Percentiles rank a stretch among this genome's conserved stretches.
These are phyloP conservation scores for Candida smagusa DNA, from an alignment of 1,139 yeast species.

Conservation along the genomic window DNA sequence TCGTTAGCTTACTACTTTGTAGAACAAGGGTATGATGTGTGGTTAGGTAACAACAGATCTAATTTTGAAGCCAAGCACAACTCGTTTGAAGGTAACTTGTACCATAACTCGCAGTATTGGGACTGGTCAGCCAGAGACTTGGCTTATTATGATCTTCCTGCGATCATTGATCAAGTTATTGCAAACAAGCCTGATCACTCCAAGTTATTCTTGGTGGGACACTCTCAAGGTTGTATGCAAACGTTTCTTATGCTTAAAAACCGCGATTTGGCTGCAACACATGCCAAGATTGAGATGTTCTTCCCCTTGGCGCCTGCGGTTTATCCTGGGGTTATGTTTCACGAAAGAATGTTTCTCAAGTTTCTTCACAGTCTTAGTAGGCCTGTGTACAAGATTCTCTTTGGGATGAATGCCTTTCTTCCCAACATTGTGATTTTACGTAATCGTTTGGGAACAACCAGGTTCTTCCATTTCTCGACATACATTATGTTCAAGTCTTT, in stretches of 20 bases:
- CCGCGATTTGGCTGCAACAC: constrained; percentile 27
- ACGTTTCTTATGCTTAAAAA: constrained; percentile 56
- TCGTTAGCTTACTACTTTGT: constrained; percentile 67
- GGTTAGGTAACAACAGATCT: constrained; percentile 91
- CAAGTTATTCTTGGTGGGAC: constrained; percentile 68
- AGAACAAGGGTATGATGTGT: constrained; percentile 75
- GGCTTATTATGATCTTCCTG: constrained; percentile 74
- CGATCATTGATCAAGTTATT: constrained; percentile 62
- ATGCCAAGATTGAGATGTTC: constrained; percentile 58
- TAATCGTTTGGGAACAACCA: constrained; percentile 38
- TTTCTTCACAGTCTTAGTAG: constrained; percentile 47
- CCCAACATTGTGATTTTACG: constrained; percentile 56
- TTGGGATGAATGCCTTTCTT: constrained; percentile 61
- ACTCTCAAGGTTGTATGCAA: constrained; percentile 93
- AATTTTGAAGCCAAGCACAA: constrained; percentile 72
- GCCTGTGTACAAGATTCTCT: constrained; percentile 41
- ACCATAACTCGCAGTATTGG: constrained; percentile 59
- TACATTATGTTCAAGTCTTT: constrained; percentile 79
- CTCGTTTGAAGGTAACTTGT: constrained; percentile 30
- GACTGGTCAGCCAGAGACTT: constrained; percentile 85
- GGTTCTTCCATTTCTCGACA: constrained; percentile 58
- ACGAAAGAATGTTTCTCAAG: constrained; percentile 53
- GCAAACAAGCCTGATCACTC: constrained; percentile 35
- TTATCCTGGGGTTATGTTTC: constrained; percentile 73
- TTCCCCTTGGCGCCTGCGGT: constrained; percentile 87